Percentiles rank a stretch among this genome's conserved stretches.
Evolutionary conservation across 164 flowering plant genomes (phyloP).

Genomic region (Protea cynaroides): DNA sequence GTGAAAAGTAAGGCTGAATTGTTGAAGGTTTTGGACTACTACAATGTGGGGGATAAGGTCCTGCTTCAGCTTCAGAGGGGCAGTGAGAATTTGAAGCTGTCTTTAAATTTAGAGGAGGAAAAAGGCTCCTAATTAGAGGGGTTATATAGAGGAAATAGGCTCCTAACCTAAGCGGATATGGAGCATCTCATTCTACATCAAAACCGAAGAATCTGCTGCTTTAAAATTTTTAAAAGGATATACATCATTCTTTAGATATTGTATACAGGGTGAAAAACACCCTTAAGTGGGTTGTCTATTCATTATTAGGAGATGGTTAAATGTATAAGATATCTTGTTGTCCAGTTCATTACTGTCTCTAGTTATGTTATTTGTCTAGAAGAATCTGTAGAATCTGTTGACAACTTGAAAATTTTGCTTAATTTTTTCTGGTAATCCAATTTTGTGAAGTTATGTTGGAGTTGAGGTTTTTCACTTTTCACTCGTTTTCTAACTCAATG

Average conservation of each 20-base stretch:
- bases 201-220: neutral
- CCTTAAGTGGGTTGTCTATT: neutral
- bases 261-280: neutral
- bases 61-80: constrained; percentile 58
- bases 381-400: neutral
- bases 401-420: neutral
- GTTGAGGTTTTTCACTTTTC: neutral
- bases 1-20: constrained; percentile 73
- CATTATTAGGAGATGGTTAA: neutral
- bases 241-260: neutral
- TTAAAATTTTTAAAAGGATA: neutral
- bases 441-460: neutral
- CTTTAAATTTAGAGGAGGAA: constrained; percentile 55
- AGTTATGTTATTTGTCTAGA: neutral
- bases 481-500: neutral
- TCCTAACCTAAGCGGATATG: constrained; percentile 12
- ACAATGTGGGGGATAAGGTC: constrained; percentile 64
- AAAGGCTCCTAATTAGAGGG: constrained; percentile 22
- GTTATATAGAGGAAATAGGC: constrained; percentile 26
- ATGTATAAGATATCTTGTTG: neutral
- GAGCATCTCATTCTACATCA: neutral
- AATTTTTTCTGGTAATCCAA: neutral
- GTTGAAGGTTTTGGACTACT: constrained; percentile 63
- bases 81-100: constrained; percentile 50
- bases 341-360: neutral